Base-by-base conservation (phyloP, 2,329 filamentous ascomycete species). In the Xylaria sp. region DNA sequence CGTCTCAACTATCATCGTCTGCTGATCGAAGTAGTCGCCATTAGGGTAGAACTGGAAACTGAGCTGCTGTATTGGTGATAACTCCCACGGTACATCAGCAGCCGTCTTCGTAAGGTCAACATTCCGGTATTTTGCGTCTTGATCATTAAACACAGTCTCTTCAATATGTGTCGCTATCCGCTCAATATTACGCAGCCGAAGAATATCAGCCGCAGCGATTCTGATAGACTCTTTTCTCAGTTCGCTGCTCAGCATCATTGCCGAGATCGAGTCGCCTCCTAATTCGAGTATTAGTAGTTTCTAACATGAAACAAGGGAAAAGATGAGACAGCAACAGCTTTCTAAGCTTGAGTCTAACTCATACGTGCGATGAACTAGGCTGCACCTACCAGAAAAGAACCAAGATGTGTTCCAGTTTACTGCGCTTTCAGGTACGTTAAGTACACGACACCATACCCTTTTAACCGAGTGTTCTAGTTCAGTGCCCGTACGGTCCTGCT, bases 41-140 rank as follows among this genome's bases (percentile, higher is more conserved):
- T 66, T 39, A 28, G 63, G 37, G 28, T 23, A 34, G 31, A 66
- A 61, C n/a, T 66, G 56, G n/a, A 66, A 66, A 54, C 63, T 66
- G 23, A 66, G 56, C 37, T 66, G 56, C 57, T 61, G 63, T 37
- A 66, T 66, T 55, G 63, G 63, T 20, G 63, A 66, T 48, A 66
- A 20, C 13, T 55, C 63, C 56, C 63, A 66, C 5, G n/a, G 48
- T 15, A 55, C n/a, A 10, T 57, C 48, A 3, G 48, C 25, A n/a
- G 55, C 25, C 3, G 56, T 66, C 18, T 6, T 55, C 12, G 48
- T 60, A 37, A 54, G 20, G 23, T 63, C 48, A 15, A 63, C 50
- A 54, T 46, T 63, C 20, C 15, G 20, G 20, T 44, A 63, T 34
- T 34, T 63, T 13, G 51, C 34, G 31, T 63, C 50, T 31, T n/a